A percentile compares a stretch with the other conserved stretches of the same genome.
Evolutionary conservation across 2,329 filamentous ascomycete species (phyloP).

Genomic region (Elsinoe ampelina): DNA sequence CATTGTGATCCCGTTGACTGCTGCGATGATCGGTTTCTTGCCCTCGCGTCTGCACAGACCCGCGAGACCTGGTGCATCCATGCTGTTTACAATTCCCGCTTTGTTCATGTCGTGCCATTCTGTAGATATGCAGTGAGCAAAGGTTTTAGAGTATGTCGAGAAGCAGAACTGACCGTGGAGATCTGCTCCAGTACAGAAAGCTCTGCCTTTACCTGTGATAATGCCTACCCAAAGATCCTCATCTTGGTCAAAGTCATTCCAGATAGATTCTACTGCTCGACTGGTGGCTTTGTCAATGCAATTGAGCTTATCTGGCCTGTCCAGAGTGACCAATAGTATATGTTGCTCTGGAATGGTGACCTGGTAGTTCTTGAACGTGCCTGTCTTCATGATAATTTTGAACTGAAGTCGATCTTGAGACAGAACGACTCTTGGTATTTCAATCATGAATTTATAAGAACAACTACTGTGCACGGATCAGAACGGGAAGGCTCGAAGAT

Average conservation of each 20-base stretch:
- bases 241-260: constrained; percentile 44
- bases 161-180: constrained; percentile 39
- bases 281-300: constrained; percentile 26
- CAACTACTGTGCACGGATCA: too few relatives aligned
- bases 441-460: too few relatives aligned
- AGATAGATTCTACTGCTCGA: constrained; percentile 41
- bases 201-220: constrained; percentile 44
- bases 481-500: too few relatives aligned
- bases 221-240: constrained; percentile 27
- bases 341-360: constrained; percentile 40
- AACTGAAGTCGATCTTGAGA: too few relatives aligned
- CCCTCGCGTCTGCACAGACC: constrained; percentile 48
- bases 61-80: constrained; percentile 39
- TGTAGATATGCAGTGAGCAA: constrained; percentile 5
- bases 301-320: constrained; percentile 15
- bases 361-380: constrained; percentile 10
- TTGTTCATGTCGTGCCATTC: constrained; percentile 24
- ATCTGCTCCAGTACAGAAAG: constrained; percentile 49
- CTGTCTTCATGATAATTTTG: background rate
- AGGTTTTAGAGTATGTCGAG: background rate
- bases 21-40: constrained; percentile 53
- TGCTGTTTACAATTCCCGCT: constrained; percentile 20
- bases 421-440: too few relatives aligned
- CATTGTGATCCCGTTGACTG: constrained; percentile 49
- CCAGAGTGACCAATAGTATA: constrained; percentile 43